These are phyloP conservation scores for Hevea brasiliensis DNA, from an alignment of 345 rosid species.

Conservation along the genomic window DNA sequence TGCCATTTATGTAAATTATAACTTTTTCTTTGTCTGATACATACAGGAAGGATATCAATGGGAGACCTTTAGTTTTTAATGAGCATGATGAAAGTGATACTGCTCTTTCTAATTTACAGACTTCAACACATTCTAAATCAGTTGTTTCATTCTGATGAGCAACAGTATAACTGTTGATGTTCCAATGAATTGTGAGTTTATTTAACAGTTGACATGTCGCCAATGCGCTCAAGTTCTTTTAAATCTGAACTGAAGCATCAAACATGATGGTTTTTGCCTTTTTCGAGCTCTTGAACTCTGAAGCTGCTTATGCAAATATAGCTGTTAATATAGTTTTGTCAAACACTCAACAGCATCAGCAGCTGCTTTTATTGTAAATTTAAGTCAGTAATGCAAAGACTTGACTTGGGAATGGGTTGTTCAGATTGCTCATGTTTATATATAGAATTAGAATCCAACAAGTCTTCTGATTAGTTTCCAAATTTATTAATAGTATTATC, in stretches of 20 bases:
- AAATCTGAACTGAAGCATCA: neutral
- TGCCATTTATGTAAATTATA: neutral
- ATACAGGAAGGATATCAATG: conserved; percentile 50
- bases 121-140: conserved; percentile 52
- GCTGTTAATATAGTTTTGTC: no score
- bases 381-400: neutral
- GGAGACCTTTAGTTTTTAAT: conserved; percentile 40
- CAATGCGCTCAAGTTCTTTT: neutral
- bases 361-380: conserved; percentile 4
- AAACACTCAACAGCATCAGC: neutral
- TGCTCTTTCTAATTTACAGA: conserved; percentile 48
- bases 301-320: neutral
- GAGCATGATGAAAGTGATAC: conserved; percentile 61
- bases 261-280: conserved; percentile 2
- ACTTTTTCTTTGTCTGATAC: conserved; percentile 3
- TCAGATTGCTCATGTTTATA: no score
- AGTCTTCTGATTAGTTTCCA: no score
- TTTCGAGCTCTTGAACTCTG: conserved; percentile 7
- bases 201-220: neutral
- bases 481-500: no score
- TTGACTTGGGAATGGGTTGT: neutral
- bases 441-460: no score
- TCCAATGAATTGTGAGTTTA: conserved; percentile 9
- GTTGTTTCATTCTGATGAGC: conserved; percentile 53
- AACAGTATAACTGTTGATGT: neutral